Conservation (phyloP, 176 grass and related monocot species). For the Calamus simplicifolius region DNA sequence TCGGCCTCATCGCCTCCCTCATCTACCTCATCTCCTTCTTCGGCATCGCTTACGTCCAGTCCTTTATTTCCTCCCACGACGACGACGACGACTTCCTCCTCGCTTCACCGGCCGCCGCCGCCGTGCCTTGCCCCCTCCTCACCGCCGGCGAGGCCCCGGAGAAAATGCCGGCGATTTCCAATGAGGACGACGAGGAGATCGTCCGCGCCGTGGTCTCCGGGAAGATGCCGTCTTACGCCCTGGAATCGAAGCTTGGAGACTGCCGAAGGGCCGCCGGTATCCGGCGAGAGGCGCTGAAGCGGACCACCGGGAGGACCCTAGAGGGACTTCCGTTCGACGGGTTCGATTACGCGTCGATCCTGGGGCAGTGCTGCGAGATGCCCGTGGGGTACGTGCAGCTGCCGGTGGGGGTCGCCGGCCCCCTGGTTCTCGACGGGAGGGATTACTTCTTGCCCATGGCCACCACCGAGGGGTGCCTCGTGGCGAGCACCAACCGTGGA, state of each 20-base stretch:
- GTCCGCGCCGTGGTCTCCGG: neutral
- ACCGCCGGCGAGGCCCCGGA: neutral
- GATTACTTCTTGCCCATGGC: conserved; percentile 5
- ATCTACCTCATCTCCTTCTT: conserved; percentile 99
- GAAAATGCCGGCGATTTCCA: too few relatives aligned
- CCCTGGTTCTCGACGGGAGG: neutral
- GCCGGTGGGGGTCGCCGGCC: conserved; percentile 8
- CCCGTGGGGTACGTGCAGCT: conserved; percentile 10
- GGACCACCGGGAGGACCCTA: neutral
- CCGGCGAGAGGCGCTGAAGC: conserved; percentile 5
- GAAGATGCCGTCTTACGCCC: conserved; percentile 2
- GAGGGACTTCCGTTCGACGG: conserved; percentile 10
- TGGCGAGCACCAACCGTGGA: conserved; percentile 7
- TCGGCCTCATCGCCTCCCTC: conserved; percentile 84
- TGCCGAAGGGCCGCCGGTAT: conserved; percentile 8
- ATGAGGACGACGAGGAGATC: conserved; percentile 9
- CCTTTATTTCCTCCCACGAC: conserved; percentile 67
- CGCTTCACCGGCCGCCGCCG: neutral
- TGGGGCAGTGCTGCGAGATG: conserved; percentile 5
- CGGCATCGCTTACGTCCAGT: conserved; percentile 95
- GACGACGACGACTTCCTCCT: conserved; percentile 81
- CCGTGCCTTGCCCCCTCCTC: neutral
- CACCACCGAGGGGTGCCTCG: conserved; percentile 12
- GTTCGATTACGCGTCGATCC: conserved; percentile 4
- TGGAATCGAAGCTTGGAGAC: conserved; percentile 1